Evolutionary conservation across 495 filamentous ascomycete species (phyloP).

Genomic region (Penicillium herquei): DNA sequence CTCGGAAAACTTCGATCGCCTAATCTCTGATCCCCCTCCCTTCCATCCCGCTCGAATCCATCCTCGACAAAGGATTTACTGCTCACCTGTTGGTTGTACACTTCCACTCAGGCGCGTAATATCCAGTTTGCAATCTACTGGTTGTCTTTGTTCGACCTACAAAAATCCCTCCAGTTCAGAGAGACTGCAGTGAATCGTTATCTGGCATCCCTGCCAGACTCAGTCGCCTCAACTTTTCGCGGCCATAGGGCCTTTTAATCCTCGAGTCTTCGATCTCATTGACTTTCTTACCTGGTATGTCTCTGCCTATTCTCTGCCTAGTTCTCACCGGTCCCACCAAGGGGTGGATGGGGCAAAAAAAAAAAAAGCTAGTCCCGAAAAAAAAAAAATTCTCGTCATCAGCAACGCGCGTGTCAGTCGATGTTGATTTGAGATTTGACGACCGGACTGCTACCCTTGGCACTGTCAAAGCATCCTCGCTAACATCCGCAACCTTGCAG

Average conservation of each 20-base stretch:
- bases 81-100: conserved; percentile 6
- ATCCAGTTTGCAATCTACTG: background rate
- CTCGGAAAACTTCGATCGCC: conserved; percentile 21
- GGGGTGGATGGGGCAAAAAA: background rate
- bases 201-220: conserved; percentile 33
- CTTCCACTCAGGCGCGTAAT: conserved; percentile 5
- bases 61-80: conserved; percentile 4
- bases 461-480: conserved; percentile 8
- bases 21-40: conserved; percentile 15
- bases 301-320: conserved; percentile 6
- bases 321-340: background rate
- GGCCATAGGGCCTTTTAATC: conserved; percentile 26
- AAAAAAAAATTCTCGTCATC: conserved; percentile 19
- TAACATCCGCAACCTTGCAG: conserved; percentile 26
- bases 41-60: conserved; percentile 20
- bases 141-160: background rate
- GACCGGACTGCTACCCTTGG: conserved; percentile 13
- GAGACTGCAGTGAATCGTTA: conserved; percentile 10
- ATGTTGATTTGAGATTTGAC: conserved; percentile 5
- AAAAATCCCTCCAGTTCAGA: conserved; percentile 7
- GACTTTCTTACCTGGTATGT: conserved; percentile 25
- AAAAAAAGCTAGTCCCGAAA: conserved; percentile 3
- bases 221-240: conserved; percentile 13
- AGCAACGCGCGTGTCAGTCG: conserved; percentile 27
- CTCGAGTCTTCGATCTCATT: conserved; percentile 25